Base-by-base conservation (phyloP, 2,329 filamentous ascomycete genomes). In the Penicillium sp. region DNA sequence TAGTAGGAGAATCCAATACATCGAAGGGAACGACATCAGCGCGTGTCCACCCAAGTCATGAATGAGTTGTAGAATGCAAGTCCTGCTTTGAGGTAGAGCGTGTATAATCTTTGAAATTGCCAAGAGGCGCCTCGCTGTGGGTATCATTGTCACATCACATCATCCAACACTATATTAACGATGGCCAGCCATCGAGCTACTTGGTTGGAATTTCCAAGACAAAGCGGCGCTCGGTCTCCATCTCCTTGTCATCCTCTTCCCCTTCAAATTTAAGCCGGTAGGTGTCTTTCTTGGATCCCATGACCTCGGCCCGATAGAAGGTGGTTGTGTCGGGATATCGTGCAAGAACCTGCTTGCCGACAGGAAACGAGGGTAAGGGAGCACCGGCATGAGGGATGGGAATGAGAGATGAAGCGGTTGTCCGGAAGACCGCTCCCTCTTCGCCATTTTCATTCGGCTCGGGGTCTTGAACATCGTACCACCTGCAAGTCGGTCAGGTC, bases 321-420 rank as follows among this genome's bases (percentile, higher is more conserved):
- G 86, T 90, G 1, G 88, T 90, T 1, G 88, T 91, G 58, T 89
- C 84, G 0, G 88, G 88, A 61, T 93, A 93, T 49, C 89, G 73
- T 0, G 88, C 88, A 48, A 91, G 73, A 7, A 91, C 87, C 39
- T 82, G 80, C 63, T 85, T 87, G 39, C 86, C 85, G 35, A 79
- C 70, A 6, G 75, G 60, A 56, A 79, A 82, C 33, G 85, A 80
- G 49, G 85, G 78, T 36, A 85, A 76, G 4, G 77, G 70, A 12
- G 85, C 72, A 2, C 69, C 81, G 52, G 68, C 73, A 55, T 79
- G 76, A 2, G 87, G 84, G 48, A 93, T 90, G 2, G 84, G 80
- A 39, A 90, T 90, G 76, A 93, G 84, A 61, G 80, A 86, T 62
- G 79, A 83, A 1, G 86, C 86, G 38, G 80, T 84, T 3, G 85